Percentiles rank a stretch among this genome's conserved stretches.
These are phyloP conservation scores for Phytophthora fragariaefolia DNA, from an alignment of 352 stramenopile species.

Conservation along the genomic window DNA sequence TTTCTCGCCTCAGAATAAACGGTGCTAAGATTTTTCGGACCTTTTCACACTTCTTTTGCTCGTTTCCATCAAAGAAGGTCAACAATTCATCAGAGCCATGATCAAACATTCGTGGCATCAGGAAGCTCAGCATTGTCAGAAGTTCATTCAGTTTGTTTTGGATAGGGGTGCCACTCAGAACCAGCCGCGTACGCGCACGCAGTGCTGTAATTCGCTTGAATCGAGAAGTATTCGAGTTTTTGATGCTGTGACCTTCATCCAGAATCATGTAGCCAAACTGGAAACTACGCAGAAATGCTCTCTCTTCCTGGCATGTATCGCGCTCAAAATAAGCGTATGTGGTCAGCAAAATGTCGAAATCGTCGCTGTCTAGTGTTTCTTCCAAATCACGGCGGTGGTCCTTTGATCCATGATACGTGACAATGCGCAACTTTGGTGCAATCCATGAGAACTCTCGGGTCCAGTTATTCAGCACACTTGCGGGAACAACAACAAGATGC, in stretches of 20 bases:
- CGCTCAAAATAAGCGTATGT: constrained; percentile 94
- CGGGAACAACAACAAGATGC: constrained; percentile 94
- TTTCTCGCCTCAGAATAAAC: constrained; percentile 97
- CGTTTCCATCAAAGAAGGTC: constrained; percentile 82
- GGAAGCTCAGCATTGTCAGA: constrained; percentile 90
- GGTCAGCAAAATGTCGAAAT: constrained; percentile 89
- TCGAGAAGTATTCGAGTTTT: constrained; percentile 90
- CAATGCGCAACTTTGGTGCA: constrained; percentile 87
- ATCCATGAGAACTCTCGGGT: constrained; percentile 93
- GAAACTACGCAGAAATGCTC: constrained; percentile 79
- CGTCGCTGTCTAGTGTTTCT: constrained; percentile 48
- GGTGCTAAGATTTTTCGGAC: constrained; percentile 95
- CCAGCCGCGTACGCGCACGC: constrained; percentile 71
- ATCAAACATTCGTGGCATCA: constrained; percentile 93
- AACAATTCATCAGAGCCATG: constrained; percentile 82
- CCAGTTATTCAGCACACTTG: constrained; percentile 95
- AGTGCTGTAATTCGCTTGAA: constrained; percentile 91
- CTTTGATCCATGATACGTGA: constrained; percentile 87
- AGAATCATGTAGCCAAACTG: constrained; percentile 93
- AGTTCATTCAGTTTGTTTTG: constrained; percentile 92
- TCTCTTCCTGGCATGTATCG: constrained; percentile 85
- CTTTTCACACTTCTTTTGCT: constrained; percentile 85
- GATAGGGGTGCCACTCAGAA: constrained; percentile 90
- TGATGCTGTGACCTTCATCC: constrained; percentile 95
- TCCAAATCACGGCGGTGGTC: constrained; percentile 66